phyloP scores from a whole-genome alignment of 495 filamentous ascomycete species.

The Trichoderma virens region DNA sequence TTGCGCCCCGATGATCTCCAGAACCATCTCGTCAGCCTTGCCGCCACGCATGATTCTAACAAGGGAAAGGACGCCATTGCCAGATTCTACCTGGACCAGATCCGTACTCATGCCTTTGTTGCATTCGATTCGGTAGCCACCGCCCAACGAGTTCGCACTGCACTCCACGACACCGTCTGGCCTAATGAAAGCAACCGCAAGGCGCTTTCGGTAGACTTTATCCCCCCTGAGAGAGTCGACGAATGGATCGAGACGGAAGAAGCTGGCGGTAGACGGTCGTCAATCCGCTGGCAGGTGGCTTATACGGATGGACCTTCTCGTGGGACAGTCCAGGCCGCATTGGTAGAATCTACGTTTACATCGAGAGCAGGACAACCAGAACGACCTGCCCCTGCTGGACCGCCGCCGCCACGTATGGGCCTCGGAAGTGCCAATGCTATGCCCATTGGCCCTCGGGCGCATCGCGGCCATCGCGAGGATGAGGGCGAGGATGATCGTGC shows the following conservation, averaged over 20 bases:
- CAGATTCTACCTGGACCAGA: constrained; percentile 70
- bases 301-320: constrained; percentile 49
- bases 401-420: neutral
- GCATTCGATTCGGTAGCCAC: constrained; percentile 57
- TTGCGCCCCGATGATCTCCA: constrained; percentile 57
- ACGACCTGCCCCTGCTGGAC: neutral
- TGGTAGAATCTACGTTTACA: constrained; percentile 23
- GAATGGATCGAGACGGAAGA: constrained; percentile 69
- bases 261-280: constrained; percentile 41
- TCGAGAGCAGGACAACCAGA: neutral
- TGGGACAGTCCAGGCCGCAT: constrained; percentile 46
- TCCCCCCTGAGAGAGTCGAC: constrained; percentile 64
- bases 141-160: constrained; percentile 70
- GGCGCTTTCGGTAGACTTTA: constrained; percentile 81
- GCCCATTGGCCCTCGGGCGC: constrained; percentile 36
- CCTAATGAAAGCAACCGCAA: constrained; percentile 81
- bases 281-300: constrained; percentile 42
- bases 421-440: constrained; percentile 15
- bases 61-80: constrained; percentile 47
- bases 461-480: constrained; percentile 32
- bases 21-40: constrained; percentile 59
- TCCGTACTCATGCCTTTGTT: constrained; percentile 83
- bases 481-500: no score
- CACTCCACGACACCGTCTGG: constrained; percentile 73
- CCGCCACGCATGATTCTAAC: constrained; percentile 45